Evolutionary conservation across 257 asterid genomes (phyloP).

Genomic region (Solanum sejunctum): DNA sequence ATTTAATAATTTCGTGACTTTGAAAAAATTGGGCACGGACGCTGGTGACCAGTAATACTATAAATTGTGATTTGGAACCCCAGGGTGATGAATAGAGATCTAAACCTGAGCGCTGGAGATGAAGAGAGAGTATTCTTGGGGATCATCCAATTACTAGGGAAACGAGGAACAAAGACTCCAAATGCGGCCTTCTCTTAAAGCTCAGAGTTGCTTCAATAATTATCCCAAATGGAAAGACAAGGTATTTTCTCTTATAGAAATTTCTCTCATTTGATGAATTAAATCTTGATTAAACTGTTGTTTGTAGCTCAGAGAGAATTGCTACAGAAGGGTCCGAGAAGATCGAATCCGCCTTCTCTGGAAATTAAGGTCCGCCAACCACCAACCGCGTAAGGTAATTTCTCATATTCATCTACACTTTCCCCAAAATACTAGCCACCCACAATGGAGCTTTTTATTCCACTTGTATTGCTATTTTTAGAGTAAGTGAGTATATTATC

Average conservation of each 20-base stretch:
- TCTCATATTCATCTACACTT: neutral
- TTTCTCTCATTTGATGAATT: neutral
- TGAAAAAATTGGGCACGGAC: too few relatives aligned
- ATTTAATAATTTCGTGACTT: too few relatives aligned
- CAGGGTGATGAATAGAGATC: neutral
- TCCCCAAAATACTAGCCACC: neutral
- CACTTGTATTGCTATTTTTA: neutral
- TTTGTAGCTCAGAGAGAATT: slow-evolving; percentile 75
- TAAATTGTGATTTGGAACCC: too few relatives aligned
- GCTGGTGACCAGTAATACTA: too few relatives aligned
- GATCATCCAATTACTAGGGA: neutral
- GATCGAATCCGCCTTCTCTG: slow-evolving; percentile 77
- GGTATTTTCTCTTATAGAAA: slow-evolving; percentile 22
- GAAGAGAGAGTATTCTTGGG: neutral
- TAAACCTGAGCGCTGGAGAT: neutral
- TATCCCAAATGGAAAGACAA: slow-evolving; percentile 62
- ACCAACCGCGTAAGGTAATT: slow-evolving; percentile 14
- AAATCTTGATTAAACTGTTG: neutral
- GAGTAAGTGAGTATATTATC: too few relatives aligned
- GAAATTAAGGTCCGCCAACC: slow-evolving; percentile 47
- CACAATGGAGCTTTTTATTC: neutral
- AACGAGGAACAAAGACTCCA: slow-evolving; percentile 14
- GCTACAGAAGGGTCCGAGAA: slow-evolving; percentile 71
- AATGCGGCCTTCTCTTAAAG: slow-evolving; percentile 39
- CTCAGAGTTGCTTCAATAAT: slow-evolving; percentile 33